Conservation (phyloP, 129 eudicot genomes). For the Scalesia atractyloides region DNA sequence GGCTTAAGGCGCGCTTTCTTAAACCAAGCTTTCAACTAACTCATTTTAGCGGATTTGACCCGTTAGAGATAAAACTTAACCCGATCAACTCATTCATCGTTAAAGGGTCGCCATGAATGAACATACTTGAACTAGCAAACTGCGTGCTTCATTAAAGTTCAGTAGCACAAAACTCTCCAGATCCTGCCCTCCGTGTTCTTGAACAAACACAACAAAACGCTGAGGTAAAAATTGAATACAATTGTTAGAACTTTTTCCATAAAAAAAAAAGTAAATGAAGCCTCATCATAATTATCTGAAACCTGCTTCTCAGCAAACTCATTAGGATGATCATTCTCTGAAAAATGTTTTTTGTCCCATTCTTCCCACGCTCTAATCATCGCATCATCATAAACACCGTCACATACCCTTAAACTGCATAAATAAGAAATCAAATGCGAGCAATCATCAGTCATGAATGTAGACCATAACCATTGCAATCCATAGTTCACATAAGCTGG, state of each 20-base stretch:
- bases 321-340: conserved; percentile 90
- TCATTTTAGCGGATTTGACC: not conserved
- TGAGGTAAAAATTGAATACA: conserved; percentile 27
- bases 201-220: conserved; percentile 88
- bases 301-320: conserved; percentile 92
- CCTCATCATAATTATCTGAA: conserved; percentile 6
- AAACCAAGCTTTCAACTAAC: not conserved
- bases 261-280: conserved; percentile 3
- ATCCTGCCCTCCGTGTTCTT: conserved; percentile 94
- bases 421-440: not conserved
- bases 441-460: not conserved
- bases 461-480: not conserved
- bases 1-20: too few species aligned
- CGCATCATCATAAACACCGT: conserved; percentile 74
- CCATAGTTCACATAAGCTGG: not conserved
- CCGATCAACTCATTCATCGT: not conserved
- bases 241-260: conserved; percentile 12
- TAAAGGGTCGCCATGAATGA: conserved; percentile 7
- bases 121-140: conserved; percentile 85
- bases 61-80: not conserved
- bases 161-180: conserved; percentile 92
- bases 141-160: conserved; percentile 77
- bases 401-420: conserved; percentile 81
- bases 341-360: conserved; percentile 77
- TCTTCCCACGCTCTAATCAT: conserved; percentile 87